Evolutionary conservation across 768 basidiomycete species (phyloP).

Genomic region (Leccinum disarticulatum): DNA sequence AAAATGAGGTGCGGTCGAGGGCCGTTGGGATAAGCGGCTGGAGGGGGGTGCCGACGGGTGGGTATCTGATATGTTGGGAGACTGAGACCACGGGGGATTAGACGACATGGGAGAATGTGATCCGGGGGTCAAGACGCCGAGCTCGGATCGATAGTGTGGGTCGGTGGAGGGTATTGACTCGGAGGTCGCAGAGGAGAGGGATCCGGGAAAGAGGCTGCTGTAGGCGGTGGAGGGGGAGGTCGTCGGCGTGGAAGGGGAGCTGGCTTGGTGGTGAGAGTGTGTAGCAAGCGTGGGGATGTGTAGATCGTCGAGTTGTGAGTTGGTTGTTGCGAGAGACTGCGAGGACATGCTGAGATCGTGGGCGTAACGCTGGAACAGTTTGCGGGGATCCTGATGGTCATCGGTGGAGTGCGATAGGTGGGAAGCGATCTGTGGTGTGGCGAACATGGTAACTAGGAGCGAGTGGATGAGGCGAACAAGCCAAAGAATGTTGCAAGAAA

Average conservation of each 20-base stretch:
- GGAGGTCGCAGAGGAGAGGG: conserved; percentile 27
- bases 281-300: conserved; percentile 2
- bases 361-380: conserved; percentile 11
- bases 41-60: conserved; percentile 5
- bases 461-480: too few relatives aligned
- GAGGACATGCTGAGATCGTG: conserved; percentile 18
- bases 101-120: conserved; percentile 19
- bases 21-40: conserved; percentile 10
- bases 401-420: conserved; percentile 18
- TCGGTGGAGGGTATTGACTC: conserved; percentile 20
- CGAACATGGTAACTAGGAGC: conserved; percentile 16
- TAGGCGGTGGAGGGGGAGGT: conserved; percentile 26
- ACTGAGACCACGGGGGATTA: conserved; percentile 17
- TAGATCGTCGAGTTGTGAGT: conserved; percentile 13
- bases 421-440: background rate
- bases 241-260: conserved; percentile 26
- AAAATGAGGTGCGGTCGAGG: conserved; percentile 17
- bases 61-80: conserved; percentile 22
- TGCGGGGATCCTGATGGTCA: conserved; percentile 15
- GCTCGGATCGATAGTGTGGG: conserved; percentile 18
- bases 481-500: background rate
- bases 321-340: conserved; percentile 16
- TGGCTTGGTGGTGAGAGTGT: conserved; percentile 6
- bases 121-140: conserved; percentile 8
- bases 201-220: conserved; percentile 19